These are phyloP conservation scores for Thielaviopsis populi DNA, from an alignment of 2,329 filamentous ascomycete species.

Conservation along the genomic window DNA sequence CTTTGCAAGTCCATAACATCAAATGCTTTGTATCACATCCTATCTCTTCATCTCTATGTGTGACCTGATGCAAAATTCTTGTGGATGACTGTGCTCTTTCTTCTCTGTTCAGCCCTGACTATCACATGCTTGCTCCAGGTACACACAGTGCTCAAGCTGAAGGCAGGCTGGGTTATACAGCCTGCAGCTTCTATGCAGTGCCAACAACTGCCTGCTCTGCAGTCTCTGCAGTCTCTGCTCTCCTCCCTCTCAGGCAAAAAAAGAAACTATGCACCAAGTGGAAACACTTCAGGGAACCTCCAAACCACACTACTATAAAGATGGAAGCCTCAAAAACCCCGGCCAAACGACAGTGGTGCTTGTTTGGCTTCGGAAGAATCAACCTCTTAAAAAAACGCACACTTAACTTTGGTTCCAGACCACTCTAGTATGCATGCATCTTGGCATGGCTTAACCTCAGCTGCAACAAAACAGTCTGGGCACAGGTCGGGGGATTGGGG, in stretches of 20 bases:
- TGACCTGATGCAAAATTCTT: neutral
- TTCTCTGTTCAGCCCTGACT: neutral
- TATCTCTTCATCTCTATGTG: neutral
- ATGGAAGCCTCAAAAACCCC: neutral
- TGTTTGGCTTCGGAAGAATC: neutral
- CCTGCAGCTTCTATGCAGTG: neutral
- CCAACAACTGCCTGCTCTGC: neutral
- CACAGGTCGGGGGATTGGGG: neutral
- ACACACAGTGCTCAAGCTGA: too few relatives aligned
- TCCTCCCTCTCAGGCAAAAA: neutral
- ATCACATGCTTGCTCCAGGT: neutral
- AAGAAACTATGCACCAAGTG: neutral
- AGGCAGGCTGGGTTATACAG: too few relatives aligned
- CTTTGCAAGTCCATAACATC: neutral
- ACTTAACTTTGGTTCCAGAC: neutral
- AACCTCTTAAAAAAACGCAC: neutral
- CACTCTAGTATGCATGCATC: neutral
- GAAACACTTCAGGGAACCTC: neutral
- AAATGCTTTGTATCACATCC: neutral
- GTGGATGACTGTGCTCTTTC: neutral
- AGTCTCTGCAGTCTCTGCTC: neutral
- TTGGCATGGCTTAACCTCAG: neutral
- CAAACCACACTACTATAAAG: neutral
- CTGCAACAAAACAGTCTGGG: neutral
- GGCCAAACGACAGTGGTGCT: neutral